Evolutionary conservation across 805 yeast genomes (phyloP).

Genomic region (Saccharomycopsis malanga): DNA sequence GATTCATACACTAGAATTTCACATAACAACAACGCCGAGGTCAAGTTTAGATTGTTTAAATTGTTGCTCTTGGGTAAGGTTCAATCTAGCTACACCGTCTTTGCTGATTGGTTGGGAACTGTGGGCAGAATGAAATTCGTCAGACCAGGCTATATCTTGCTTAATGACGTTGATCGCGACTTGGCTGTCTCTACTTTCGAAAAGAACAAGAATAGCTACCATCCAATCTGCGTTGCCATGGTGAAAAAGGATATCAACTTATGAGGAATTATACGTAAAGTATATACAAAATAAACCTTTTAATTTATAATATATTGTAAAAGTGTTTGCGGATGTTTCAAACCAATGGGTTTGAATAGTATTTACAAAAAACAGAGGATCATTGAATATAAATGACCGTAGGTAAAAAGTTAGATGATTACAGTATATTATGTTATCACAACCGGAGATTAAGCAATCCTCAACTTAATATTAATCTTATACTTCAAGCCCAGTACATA

Average conservation of each 20-base stretch:
- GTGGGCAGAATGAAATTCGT: slow-evolving; percentile 95
- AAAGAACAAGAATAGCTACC: slow-evolving; percentile 54
- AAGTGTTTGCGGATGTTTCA: too few species aligned
- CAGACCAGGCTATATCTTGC: slow-evolving; percentile 71
- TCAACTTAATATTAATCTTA: too few species aligned
- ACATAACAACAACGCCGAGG: slow-evolving; percentile 67
- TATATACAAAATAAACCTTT: too few species aligned
- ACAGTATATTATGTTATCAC: too few species aligned
- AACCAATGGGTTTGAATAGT: too few species aligned
- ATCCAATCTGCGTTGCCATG: slow-evolving; percentile 77
- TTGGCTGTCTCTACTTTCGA: slow-evolving; percentile 62
- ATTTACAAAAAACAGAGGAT: too few species aligned
- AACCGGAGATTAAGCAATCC: too few species aligned
- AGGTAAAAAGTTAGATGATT: too few species aligned
- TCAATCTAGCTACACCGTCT: slow-evolving; percentile 37
- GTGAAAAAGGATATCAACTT: slow-evolving; percentile 60
- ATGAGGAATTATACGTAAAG: too few species aligned
- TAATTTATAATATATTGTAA: too few species aligned
- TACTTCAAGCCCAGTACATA: too few species aligned
- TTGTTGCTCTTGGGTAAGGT: slow-evolving; percentile 54
- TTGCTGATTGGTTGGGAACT: slow-evolving; percentile 82
- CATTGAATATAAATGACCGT: too few species aligned
- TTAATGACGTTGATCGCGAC: slow-evolving; percentile 55
- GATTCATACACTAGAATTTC: slow-evolving; percentile 37
- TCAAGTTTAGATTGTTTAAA: slow-evolving; percentile 68